Evolutionary conservation across 1,139 yeast genomes (phyloP).

Genomic region (Suhomyces ambrosiae): DNA sequence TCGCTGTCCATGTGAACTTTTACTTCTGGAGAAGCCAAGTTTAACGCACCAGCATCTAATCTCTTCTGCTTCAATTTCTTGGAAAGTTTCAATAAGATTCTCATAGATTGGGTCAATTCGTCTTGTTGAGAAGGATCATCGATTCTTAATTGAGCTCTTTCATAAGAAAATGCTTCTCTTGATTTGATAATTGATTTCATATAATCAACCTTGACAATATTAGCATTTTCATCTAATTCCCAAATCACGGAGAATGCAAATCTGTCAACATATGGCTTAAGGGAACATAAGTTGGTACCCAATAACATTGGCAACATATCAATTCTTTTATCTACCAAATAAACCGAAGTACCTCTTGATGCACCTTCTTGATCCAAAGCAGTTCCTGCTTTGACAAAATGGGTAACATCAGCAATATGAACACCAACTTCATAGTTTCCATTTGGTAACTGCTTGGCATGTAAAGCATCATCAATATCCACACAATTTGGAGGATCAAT

Average conservation of each 20-base stretch:
- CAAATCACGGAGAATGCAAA: slow-evolving; percentile 94
- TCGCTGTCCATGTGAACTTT: slow-evolving; percentile 97
- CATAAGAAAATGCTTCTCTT: slow-evolving; percentile 93
- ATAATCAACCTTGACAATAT: slow-evolving; percentile 78
- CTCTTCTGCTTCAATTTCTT: slow-evolving; percentile 83
- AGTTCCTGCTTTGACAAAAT: slow-evolving; percentile 91
- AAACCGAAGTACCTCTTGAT: slow-evolving; percentile 94
- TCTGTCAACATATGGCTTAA: slow-evolving; percentile 93
- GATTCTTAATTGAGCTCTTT: slow-evolving; percentile 86
- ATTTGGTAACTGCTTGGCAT: slow-evolving; percentile 80
- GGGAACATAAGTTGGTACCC: slow-evolving; percentile 94
- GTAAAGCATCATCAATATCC: slow-evolving; percentile 98
- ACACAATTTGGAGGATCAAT: slow-evolving; percentile 99
- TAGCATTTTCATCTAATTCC: slow-evolving; percentile 88
- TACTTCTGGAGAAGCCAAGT: slow-evolving; percentile 96
- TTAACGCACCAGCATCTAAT: slow-evolving; percentile 93
- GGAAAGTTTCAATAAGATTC: slow-evolving; percentile 74
- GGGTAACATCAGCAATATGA: slow-evolving; percentile 98
- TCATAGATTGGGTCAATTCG: slow-evolving; percentile 86
- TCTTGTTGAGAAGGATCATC: slow-evolving; percentile 80
- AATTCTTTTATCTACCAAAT: slow-evolving; percentile 96
- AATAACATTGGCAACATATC: slow-evolving; percentile 97
- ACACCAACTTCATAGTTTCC: slow-evolving; percentile 98
- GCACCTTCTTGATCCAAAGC: slow-evolving; percentile 96
- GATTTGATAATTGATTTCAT: slow-evolving; percentile 90